These are phyloP conservation scores for Colletotrichum phormii DNA, from an alignment of 2,329 filamentous ascomycete genomes.

Conservation along the genomic window DNA sequence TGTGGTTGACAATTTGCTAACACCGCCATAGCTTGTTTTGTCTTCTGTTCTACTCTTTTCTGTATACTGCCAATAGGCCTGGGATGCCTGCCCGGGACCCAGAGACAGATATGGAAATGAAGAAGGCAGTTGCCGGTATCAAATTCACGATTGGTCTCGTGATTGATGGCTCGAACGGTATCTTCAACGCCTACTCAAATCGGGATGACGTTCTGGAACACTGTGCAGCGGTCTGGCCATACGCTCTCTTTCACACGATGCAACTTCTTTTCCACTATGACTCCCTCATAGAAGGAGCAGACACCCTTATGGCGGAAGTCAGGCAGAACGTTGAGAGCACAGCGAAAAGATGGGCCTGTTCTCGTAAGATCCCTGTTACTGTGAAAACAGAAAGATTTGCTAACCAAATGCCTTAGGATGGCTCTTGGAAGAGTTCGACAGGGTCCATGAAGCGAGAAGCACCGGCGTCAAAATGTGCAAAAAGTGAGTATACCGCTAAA, in stretches of 20 bases:
- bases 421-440: slow-evolving; percentile 27
- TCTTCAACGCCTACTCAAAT: slow-evolving; percentile 47
- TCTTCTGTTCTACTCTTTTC: slow-evolving; percentile 48
- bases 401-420: background rate
- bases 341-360: slow-evolving; percentile 49
- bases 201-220: slow-evolving; percentile 46
- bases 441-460: slow-evolving; percentile 23
- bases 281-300: slow-evolving; percentile 46
- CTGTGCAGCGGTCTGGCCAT: slow-evolving; percentile 49
- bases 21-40: slow-evolving; percentile 43
- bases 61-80: slow-evolving; percentile 42
- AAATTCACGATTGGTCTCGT: slow-evolving; percentile 52
- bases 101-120: slow-evolving; percentile 43
- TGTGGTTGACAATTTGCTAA: background rate
- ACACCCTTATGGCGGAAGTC: slow-evolving; percentile 47
- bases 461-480: slow-evolving; percentile 27
- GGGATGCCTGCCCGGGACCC: slow-evolving; percentile 34
- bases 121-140: slow-evolving; percentile 50
- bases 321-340: slow-evolving; percentile 49
- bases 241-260: slow-evolving; percentile 49
- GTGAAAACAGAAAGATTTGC: background rate
- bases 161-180: slow-evolving; percentile 49
- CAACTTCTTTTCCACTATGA: slow-evolving; percentile 48
- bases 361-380: slow-evolving; percentile 40
- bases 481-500: background rate